Conservation (phyloP, 306 rosid genomes). For the Quercus variabilis region DNA sequence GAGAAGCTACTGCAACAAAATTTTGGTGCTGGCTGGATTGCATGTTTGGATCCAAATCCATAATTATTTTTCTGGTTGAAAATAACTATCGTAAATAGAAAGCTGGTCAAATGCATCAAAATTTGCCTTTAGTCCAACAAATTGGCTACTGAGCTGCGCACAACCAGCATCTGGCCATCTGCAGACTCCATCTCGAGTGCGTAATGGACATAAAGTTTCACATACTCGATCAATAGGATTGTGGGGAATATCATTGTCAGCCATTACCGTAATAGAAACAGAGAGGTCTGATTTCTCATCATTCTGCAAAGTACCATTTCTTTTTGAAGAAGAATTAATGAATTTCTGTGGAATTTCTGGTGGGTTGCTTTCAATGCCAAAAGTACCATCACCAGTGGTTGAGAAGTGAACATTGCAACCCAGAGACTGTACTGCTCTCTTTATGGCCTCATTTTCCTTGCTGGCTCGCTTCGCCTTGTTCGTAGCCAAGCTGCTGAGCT, state of each 20-base stretch:
- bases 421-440: constrained; percentile 81
- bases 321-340: constrained; percentile 35
- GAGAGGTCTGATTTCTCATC: constrained; percentile 48
- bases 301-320: constrained; percentile 28
- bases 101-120: constrained; percentile 88
- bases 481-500: constrained; percentile 55
- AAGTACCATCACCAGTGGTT: constrained; percentile 62
- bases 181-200: constrained; percentile 71
- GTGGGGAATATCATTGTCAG: constrained; percentile 34
- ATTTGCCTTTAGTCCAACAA: constrained; percentile 86
- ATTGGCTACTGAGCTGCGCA: constrained; percentile 84
- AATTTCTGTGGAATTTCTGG: constrained; percentile 31
- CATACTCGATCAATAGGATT: constrained; percentile 53
- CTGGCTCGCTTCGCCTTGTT: constrained; percentile 46
- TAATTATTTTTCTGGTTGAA: constrained; percentile 48
- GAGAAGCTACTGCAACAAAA: neutral
- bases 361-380: constrained; percentile 59
- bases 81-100: constrained; percentile 73
- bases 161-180: constrained; percentile 86
- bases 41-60: constrained; percentile 3
- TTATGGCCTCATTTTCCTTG: constrained; percentile 74
- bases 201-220: constrained; percentile 72
- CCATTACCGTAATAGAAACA: constrained; percentile 41
- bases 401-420: constrained; percentile 84
- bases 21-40: neutral